phyloP scores from a whole-genome alignment of 2,329 filamentous ascomycete genomes.

The Fusarium illudens region DNA sequence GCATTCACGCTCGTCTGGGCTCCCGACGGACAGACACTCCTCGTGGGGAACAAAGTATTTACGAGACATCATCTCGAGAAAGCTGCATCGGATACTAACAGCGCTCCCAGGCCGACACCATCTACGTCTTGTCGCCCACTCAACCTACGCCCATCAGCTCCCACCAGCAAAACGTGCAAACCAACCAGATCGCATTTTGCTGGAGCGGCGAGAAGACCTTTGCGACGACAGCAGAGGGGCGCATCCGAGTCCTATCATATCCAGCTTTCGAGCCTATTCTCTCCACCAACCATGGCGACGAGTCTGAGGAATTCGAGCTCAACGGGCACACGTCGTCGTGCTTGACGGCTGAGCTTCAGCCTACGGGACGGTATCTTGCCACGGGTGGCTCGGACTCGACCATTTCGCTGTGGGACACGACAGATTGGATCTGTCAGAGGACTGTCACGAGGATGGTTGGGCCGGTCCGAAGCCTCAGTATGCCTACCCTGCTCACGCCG shows the following conservation, averaged over 20 bases:
- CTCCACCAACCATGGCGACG: slow-evolving; percentile 56
- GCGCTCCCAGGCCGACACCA: slow-evolving; percentile 61
- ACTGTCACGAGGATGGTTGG: slow-evolving; percentile 75
- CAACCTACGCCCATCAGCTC: slow-evolving; percentile 64
- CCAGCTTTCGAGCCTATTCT: slow-evolving; percentile 68
- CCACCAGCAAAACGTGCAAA: slow-evolving; percentile 69
- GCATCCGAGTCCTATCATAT: slow-evolving; percentile 74
- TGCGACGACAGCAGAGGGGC: slow-evolving; percentile 75
- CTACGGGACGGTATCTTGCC: slow-evolving; percentile 75
- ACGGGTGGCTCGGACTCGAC: slow-evolving; percentile 80
- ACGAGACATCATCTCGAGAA: not conserved
- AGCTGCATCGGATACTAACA: not conserved
- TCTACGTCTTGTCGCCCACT: slow-evolving; percentile 70
- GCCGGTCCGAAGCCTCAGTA: slow-evolving; percentile 74
- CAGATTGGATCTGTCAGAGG: slow-evolving; percentile 77
- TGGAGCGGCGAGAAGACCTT: slow-evolving; percentile 77
- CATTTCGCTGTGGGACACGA: slow-evolving; percentile 80
- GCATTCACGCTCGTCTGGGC: slow-evolving; percentile 78
- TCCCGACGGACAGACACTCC: slow-evolving; percentile 72
- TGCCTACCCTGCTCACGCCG: slow-evolving; percentile 38
- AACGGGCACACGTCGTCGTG: slow-evolving; percentile 79
- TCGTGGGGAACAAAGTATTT: slow-evolving; percentile 77
- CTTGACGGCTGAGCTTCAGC: slow-evolving; percentile 73
- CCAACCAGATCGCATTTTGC: slow-evolving; percentile 78
- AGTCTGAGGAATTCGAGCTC: slow-evolving; percentile 65